Conservation (phyloP, 164 flowering plant species). For the Sextonia rubra region DNA sequence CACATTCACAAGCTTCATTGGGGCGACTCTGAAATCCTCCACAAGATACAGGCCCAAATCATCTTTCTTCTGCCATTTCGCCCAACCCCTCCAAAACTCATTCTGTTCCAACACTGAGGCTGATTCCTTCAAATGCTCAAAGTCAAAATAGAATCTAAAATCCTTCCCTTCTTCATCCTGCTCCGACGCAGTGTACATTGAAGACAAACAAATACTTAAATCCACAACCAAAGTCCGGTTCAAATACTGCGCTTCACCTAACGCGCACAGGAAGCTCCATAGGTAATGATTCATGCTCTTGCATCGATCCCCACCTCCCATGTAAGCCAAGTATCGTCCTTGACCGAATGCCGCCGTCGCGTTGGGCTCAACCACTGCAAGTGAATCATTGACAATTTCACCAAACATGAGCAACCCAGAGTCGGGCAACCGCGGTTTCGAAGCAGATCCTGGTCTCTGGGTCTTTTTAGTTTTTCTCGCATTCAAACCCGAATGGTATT, state of each 20-base stretch:
- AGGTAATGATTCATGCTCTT: conserved; percentile 89
- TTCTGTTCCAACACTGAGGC: conserved; percentile 72
- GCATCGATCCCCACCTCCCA: conserved; percentile 87
- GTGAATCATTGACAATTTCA: conserved; percentile 57
- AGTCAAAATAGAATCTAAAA: conserved; percentile 87
- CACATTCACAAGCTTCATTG: conserved; percentile 65
- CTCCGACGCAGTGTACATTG: conserved; percentile 59
- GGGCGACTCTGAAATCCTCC: conserved; percentile 71
- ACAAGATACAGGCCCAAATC: conserved; percentile 53
- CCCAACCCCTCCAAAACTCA: conserved; percentile 83
- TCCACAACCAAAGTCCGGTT: conserved; percentile 89
- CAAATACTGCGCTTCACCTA: conserved; percentile 91
- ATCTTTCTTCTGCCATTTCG: conserved; percentile 64
- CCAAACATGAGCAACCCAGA: conserved; percentile 19
- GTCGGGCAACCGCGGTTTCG: conserved; percentile 1
- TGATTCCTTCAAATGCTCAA: conserved; percentile 81
- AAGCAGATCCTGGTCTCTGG: conserved; percentile 48
- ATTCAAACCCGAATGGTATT: conserved; percentile 77
- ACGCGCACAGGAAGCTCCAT: conserved; percentile 90
- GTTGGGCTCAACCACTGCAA: conserved; percentile 70
- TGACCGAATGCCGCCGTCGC: conserved; percentile 50
- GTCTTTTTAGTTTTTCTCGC: conserved; percentile 83
- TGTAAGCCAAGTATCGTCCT: conserved; percentile 69
- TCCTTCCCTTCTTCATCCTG: conserved; percentile 92
- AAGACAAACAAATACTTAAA: conserved; percentile 64